Evolutionary conservation across 1,139 yeast species (phyloP), one percentile per base, ranked within the genome.

Genomic region (Diutina neorugosa): DNA sequence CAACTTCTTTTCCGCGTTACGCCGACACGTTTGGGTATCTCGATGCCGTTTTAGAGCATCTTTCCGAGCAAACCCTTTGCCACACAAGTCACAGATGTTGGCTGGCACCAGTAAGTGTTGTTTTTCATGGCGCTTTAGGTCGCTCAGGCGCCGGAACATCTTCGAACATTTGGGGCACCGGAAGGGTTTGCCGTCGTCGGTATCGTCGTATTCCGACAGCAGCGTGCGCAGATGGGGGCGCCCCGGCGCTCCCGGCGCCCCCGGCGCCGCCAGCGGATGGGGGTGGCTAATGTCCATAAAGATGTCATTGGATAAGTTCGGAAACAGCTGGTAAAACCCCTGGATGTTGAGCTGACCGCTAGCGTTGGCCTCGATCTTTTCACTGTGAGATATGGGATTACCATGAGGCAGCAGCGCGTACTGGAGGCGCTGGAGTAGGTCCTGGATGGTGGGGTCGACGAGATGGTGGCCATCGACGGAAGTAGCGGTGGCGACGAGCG

Each of bases 21-120:
- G 65, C 60, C 80, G 81, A 70, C 90, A 86, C 1, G 90, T 85
- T 55, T 82, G 71, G 0, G 91, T 86, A 53, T 84, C 86, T 58
- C 73, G 73, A 65, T 82, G 93, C 59, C 93, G 70, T 63, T 84
- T 85, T 58, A 86, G 70, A 0, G 94, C 93, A 66, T 86, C 94
- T 62, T 84, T 84, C 51, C 94, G 68, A 2, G 93, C 93, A 71
- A 86, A 86, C 0, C 93, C 91, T 62, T 85, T 86, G 43, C 87
- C 88, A 68, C 94, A 86, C 31, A 73, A 68, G 12, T 82, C 80
- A 65, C 94, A 86, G 52, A 84, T 80, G 62, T 86, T 83, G 1
- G 89, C 86, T 1, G 82, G 81, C 16, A 78, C 73, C 7, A 74
- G 67, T 52, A 79, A 65, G 63, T 79, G 84, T 54, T 80, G 82